phyloP scores from a whole-genome alignment of 148 eudicot genomes.

The Arbutus unedo region DNA sequence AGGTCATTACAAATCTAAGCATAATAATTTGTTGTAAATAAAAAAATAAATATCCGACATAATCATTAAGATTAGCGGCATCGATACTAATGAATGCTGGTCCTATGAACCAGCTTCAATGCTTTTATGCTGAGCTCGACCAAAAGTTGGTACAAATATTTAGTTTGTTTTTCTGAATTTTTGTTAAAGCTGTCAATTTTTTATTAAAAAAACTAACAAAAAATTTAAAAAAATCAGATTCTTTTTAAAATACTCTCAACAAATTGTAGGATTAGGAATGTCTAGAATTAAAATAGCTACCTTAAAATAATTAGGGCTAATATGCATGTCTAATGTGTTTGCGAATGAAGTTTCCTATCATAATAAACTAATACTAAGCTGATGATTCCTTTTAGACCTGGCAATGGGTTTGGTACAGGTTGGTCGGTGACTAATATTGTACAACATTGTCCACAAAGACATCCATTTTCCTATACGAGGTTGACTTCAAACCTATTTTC shows the following conservation, averaged over 20 bases:
- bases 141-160: no score
- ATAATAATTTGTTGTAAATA: background rate
- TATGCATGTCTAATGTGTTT: background rate
- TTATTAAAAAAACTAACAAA: no score
- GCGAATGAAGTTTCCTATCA: background rate
- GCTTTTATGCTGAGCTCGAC: background rate
- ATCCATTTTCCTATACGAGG: background rate
- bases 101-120: background rate
- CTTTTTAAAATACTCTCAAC: background rate
- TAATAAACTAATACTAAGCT: background rate
- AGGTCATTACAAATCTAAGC: background rate
- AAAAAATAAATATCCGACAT: background rate
- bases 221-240: background rate
- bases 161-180: no score
- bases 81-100: background rate
- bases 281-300: background rate
- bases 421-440: background rate
- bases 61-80: background rate
- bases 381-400: background rate
- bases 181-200: no score
- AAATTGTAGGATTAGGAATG: background rate
- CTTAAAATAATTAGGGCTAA: background rate
- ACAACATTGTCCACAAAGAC: background rate
- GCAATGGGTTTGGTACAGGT: background rate
- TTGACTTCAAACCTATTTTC: no score